Conservation (phyloP, 2,329 filamentous ascomycete species). For the Trichoderma gracile region DNA sequence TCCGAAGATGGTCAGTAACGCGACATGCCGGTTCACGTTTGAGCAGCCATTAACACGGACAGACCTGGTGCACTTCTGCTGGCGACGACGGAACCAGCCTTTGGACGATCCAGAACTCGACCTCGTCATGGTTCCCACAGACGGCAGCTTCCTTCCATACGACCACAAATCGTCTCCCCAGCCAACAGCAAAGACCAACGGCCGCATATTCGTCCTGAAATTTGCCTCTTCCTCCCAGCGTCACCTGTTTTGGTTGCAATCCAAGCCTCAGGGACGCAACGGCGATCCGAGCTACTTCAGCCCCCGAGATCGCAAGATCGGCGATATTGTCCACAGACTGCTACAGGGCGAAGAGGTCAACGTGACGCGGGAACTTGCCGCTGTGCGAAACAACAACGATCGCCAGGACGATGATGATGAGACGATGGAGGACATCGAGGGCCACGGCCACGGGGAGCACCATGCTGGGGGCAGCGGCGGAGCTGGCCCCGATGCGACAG, state of each 20-base stretch:
- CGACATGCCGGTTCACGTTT: not conserved
- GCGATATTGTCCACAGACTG: constrained; percentile 79
- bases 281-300: constrained; percentile 78
- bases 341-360: constrained; percentile 89
- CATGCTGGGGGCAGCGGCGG: constrained; percentile 69
- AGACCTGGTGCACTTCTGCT: constrained; percentile 96
- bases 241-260: constrained; percentile 95
- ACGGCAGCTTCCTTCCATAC: constrained; percentile 85
- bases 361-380: constrained; percentile 69
- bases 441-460: constrained; percentile 59
- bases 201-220: constrained; percentile 89
- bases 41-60: constrained; percentile 8
- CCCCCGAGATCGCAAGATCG: constrained; percentile 80
- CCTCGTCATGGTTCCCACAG: constrained; percentile 88
- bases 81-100: constrained; percentile 75
- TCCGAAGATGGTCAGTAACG: constrained; percentile 72
- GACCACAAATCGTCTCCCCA: constrained; percentile 59
- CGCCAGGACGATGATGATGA: constrained; percentile 58
- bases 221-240: constrained; percentile 90
- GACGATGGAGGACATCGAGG: constrained; percentile 63
- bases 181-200: constrained; percentile 69
- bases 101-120: constrained; percentile 78
- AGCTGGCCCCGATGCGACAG: constrained; percentile 82
- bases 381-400: constrained; percentile 56
- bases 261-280: constrained; percentile 71